Evolutionary conservation across 2,329 filamentous ascomycete genomes (phyloP).

Genomic region (Xylaria sp.): DNA sequence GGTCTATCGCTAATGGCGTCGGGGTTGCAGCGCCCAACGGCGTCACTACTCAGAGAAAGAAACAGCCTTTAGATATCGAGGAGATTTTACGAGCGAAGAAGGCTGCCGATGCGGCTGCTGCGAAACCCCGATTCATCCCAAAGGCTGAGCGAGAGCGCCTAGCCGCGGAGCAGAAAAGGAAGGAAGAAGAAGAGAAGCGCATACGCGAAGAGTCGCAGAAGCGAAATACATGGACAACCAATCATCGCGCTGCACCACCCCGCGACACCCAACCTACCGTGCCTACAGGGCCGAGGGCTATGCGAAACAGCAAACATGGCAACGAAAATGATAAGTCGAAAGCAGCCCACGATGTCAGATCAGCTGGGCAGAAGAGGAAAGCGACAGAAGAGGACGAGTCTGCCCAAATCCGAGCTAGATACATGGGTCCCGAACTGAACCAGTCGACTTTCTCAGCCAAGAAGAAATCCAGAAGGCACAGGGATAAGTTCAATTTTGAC

Average conservation of each 20-base stretch:
- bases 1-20: slow-evolving; percentile 35
- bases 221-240: slow-evolving; percentile 51
- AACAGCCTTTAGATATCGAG: slow-evolving; percentile 79
- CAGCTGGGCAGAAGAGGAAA: slow-evolving; percentile 44
- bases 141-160: slow-evolving; percentile 78
- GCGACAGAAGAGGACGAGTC: slow-evolving; percentile 73
- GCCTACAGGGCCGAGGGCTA: slow-evolving; percentile 78
- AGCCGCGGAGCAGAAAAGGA: slow-evolving; percentile 74
- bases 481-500: slow-evolving; percentile 98
- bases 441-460: slow-evolving; percentile 87
- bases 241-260: slow-evolving; percentile 42
- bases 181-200: slow-evolving; percentile 69
- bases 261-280: slow-evolving; percentile 51
- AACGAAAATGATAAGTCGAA: slow-evolving; percentile 55
- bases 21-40: slow-evolving; percentile 27
- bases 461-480: slow-evolving; percentile 93
- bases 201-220: slow-evolving; percentile 44
- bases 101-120: slow-evolving; percentile 82
- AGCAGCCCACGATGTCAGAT: slow-evolving; percentile 38
- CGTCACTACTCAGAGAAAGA: slow-evolving; percentile 39
- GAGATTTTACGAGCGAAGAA: slow-evolving; percentile 87
- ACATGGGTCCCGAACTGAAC: slow-evolving; percentile 91
- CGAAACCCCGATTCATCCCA: slow-evolving; percentile 85
- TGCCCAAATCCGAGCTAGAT: slow-evolving; percentile 79
- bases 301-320: slow-evolving; percentile 61